Base-by-base conservation (phyloP, 148 eudicot species). In the Cornus suecica region DNA sequence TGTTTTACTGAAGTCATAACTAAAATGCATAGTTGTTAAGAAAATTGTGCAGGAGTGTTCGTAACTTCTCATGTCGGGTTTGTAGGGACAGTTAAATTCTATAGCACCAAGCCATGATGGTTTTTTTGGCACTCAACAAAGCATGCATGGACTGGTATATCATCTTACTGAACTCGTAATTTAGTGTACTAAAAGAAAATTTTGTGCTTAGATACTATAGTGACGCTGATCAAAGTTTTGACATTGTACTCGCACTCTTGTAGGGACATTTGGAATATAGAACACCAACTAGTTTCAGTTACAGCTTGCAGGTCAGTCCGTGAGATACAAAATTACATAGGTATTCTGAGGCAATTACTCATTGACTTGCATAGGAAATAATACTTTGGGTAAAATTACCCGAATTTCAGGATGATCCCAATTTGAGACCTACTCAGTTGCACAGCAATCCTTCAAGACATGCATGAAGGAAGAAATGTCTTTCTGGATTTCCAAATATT, bases 201-300 rank as follows among this genome's bases (percentile, higher is more conserved):
- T 45, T 9, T 1, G n/a, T n/a, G 22, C 23, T 56, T 71, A 32
- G 5, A 32, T 32, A 32, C 7, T 32, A 1, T 32, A 32, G 37
- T 32, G 4, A 4, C 4, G 37, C 4, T 32, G 4, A 32, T 32
- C n/a, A 32, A 32, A 32, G 37, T 32, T 32, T 32, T 32, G 37
- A 32, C 7, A 32, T 32, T 32, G 4, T 32, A 32, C 37, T 73
- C 74, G 56, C 71, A 23, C 37, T 32, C 75, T 76, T 86, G 78
- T 86, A 89, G 93, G 95, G 97, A 30, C 98, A 90, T 77, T 92
- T 94, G 98, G 98, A 94, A 60, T 90, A 90, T 80, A 89, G 92
- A 61, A 87, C 94, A 65, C 54, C 87, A 76, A 88, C 90, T 68
- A 81, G 77, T 81, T 94, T 86, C 77, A 56, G 87, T 5, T 94